Evolutionary conservation across 225 moss, liverwort and hornwort genomes (phyloP).

Genomic region (Pseudoscleropodium purum): DNA sequence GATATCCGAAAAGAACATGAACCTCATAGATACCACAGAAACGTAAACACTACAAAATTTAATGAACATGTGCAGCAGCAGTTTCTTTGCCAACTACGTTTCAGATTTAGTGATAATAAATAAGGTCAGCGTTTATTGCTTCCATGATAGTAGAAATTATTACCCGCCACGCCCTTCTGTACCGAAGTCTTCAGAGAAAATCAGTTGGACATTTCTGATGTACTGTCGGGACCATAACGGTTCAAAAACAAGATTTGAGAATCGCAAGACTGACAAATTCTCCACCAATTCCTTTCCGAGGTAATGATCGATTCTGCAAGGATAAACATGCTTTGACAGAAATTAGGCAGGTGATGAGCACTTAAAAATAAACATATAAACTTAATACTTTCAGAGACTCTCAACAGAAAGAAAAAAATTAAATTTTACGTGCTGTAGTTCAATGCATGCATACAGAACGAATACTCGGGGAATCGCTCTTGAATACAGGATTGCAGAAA

Average conservation of each 20-base stretch:
- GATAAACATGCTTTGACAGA: background rate
- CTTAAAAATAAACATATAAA: background rate
- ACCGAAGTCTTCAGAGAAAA: constrained; percentile 96
- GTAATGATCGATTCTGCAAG: constrained; percentile 87
- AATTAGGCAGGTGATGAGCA: background rate
- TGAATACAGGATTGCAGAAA: background rate
- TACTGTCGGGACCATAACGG: constrained; percentile 96
- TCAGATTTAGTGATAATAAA: background rate
- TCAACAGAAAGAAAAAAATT: background rate
- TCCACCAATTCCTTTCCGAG: constrained; percentile 96
- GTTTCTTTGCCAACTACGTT: background rate
- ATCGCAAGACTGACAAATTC: constrained; percentile 88
- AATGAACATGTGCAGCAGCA: background rate
- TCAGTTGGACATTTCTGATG: constrained; percentile 90
- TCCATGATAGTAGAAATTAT: background rate
- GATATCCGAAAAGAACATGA: background rate
- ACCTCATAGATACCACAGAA: background rate
- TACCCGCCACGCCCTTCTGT: constrained; percentile 99
- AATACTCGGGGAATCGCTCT: background rate
- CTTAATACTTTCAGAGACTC: background rate
- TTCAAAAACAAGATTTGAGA: constrained; percentile 97
- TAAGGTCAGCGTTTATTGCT: background rate
- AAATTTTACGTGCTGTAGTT: background rate
- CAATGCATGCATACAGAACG: background rate
- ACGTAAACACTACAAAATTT: background rate